A percentile compares a stretch with the other conserved stretches of the same genome.
phyloP scores from a whole-genome alignment of 805 yeast species.

The Barnettozyma pratensis region DNA sequence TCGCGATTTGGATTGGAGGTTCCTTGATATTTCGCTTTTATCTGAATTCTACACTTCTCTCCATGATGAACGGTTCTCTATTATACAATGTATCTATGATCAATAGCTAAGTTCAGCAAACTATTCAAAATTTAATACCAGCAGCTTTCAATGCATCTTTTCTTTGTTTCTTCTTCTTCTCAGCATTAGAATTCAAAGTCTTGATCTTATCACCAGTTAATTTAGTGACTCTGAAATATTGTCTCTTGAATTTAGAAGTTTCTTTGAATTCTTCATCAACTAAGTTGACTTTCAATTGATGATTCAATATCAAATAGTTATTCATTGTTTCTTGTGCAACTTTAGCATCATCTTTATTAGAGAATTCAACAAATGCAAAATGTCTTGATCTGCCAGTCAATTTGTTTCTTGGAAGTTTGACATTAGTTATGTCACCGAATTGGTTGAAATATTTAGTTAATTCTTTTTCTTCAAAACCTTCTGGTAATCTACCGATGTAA shows the following conservation, averaged over 20 bases:
- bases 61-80: background rate
- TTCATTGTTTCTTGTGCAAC: conserved; percentile 95
- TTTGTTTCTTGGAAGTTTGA: conserved; percentile 82
- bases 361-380: conserved; percentile 86
- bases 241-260: conserved; percentile 26
- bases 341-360: conserved; percentile 66
- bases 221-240: conserved; percentile 24
- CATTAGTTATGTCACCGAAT: conserved; percentile 78
- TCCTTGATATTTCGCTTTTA: too few species aligned
- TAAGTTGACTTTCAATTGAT: conserved; percentile 67
- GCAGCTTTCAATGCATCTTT: conserved; percentile 5
- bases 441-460: conserved; percentile 75
- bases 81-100: background rate
- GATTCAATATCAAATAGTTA: conserved; percentile 85
- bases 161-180: conserved; percentile 1
- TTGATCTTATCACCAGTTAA: conserved; percentile 25
- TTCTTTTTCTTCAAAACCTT: conserved; percentile 83
- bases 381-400: conserved; percentile 89
- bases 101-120: background rate
- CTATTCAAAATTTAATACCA: conserved; percentile 3
- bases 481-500: conserved; percentile 89
- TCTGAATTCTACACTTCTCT: too few species aligned
- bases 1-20: too few species aligned
- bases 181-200: conserved; percentile 28
- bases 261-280: conserved; percentile 40